Base-by-base conservation (phyloP, 257 asterid genomes). In the Solanum chilense region DNA sequence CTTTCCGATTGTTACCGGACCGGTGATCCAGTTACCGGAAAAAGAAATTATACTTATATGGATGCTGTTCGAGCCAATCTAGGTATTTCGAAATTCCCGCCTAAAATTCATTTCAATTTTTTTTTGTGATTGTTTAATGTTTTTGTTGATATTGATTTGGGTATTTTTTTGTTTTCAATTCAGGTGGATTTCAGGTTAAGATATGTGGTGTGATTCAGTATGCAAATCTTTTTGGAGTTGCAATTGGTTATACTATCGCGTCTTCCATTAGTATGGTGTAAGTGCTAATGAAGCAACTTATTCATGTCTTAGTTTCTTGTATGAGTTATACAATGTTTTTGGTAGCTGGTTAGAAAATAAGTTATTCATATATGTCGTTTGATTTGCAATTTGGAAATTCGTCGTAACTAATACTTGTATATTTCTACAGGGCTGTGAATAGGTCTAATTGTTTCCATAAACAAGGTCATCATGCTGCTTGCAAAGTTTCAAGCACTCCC, bases 201-300 rank as follows among this genome's bases (percentile, higher is more conserved):
- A 90, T 93, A 70, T 95, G 98, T 92, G 94, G 94, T 11, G 6
- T 88, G 27, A 94, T 91, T 85, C 97, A 93, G 71, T 95, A 93
- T 88, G 88, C 87, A 85, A 93, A 94, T 90, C 89, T 95, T 7
- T 58, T 88, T 86, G 98, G 98, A n/a, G 91, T 86, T 89, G 87
- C 90, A 44, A 86, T 95, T 39, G 98, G 97, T 56, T 95, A 95
- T 45, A 93, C 98, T 27, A 91, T 95, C 71, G 94, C 97, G 5
- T 92, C 97, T 20, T 93, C 98, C 12, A 93, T 95, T 83, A 94
- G 97, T 90, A 91, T 93, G 94, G 94, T 91, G 97, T 95, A 89
- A 33, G 96, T 41, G 5, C 66, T 58, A 58, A 21, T 25, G 66
- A 58, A 58, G 4, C 0, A 20, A 58, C 12, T 58, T 21, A 58